Conservation (phyloP, 2,329 filamentous ascomycete genomes). For the Rutstroemia sp. region DNA sequence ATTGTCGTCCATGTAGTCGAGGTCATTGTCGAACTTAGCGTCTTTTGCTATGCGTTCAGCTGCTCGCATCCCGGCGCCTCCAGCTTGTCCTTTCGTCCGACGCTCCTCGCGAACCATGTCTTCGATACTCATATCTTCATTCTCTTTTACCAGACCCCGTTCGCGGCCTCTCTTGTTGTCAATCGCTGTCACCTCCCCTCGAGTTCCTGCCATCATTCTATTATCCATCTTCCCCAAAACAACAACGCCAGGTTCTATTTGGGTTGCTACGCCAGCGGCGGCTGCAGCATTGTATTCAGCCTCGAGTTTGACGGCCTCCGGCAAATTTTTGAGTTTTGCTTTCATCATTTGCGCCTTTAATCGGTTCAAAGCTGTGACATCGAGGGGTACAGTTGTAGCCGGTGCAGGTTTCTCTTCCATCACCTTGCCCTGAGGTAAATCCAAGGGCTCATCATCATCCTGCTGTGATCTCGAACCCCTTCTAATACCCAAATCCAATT, state of each 20-base stretch:
- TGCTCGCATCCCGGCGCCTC: conserved; percentile 73
- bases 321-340: conserved; percentile 73
- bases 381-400: conserved; percentile 46
- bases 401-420: conserved; percentile 47
- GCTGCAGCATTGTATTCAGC: conserved; percentile 74
- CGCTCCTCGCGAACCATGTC: conserved; percentile 97
- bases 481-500: conserved; percentile 47
- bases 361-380: conserved; percentile 77
- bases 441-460: conserved; percentile 28
- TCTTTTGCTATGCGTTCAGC: conserved; percentile 95
- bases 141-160: conserved; percentile 78
- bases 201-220: conserved; percentile 70
- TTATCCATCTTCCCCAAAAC: conserved; percentile 85
- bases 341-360: conserved; percentile 95
- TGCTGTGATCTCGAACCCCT: conserved; percentile 30
- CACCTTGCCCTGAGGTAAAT: conserved; percentile 45
- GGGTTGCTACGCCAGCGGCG: conserved; percentile 46
- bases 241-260: conserved; percentile 55
- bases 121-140: conserved; percentile 91
- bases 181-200: conserved; percentile 68
- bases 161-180: conserved; percentile 77
- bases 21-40: conserved; percentile 78
- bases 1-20: conserved; percentile 98
- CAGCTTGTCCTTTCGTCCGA: conserved; percentile 68
- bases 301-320: conserved; percentile 71